These are phyloP conservation scores for Esteya vermicola DNA, from an alignment of 2,329 filamentous ascomycete species.

Conservation along the genomic window DNA sequence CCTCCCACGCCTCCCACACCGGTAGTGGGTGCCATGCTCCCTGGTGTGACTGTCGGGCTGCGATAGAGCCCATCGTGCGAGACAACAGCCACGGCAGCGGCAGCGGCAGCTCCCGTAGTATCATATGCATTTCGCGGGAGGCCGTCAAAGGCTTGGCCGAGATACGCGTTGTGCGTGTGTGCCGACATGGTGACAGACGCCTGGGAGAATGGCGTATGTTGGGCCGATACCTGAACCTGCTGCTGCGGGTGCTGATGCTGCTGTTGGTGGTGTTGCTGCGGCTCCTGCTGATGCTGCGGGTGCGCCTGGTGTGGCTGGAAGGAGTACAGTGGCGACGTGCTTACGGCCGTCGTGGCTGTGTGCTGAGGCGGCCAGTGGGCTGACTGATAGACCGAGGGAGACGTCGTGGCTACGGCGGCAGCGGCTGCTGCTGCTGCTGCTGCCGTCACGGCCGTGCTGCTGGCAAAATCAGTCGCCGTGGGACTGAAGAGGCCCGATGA, in stretches of 20 bases:
- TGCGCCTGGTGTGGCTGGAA: slow-evolving; percentile 23
- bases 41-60: too few relatives aligned
- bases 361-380: too few relatives aligned
- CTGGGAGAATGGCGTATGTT: slow-evolving; percentile 13
- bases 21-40: too few relatives aligned
- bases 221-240: not conserved
- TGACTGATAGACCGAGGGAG: slow-evolving; percentile 26
- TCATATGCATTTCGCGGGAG: slow-evolving; percentile 15
- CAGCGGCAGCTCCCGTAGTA: too few relatives aligned
- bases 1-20: too few relatives aligned
- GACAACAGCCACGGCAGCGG: too few relatives aligned
- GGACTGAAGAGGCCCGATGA: slow-evolving; percentile 29
- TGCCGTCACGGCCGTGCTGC: too few relatives aligned
- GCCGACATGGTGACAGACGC: slow-evolving; percentile 12
- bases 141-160: slow-evolving; percentile 15
- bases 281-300: not conserved
- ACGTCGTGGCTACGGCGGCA: too few relatives aligned
- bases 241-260: not conserved
- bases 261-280: not conserved
- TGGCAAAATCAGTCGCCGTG: too few relatives aligned
- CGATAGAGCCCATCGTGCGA: slow-evolving; percentile 13
- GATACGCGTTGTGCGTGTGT: slow-evolving; percentile 14
- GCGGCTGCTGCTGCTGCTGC: too few relatives aligned
- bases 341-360: slow-evolving; percentile 25
- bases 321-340: slow-evolving; percentile 28